A percentile compares a stretch with the other conserved stretches of the same genome.
Evolutionary conservation across 208 protist species (phyloP).

Genomic region (Porcisia hertigi): DNA sequence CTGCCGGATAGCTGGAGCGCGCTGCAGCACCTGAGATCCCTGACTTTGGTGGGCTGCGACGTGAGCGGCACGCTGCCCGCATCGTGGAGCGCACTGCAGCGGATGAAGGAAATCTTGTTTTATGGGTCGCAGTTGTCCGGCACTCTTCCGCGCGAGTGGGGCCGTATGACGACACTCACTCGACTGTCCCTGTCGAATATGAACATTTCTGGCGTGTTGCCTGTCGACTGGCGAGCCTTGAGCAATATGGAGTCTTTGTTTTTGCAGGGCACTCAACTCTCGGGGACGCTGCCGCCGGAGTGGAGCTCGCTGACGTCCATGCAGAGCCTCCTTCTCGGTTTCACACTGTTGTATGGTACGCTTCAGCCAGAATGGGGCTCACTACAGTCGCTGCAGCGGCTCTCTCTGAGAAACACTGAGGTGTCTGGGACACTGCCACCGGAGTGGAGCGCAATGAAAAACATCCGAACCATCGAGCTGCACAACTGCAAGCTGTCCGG

Average conservation of each 20-base stretch:
- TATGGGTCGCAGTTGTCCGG: not conserved
- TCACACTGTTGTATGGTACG: no score
- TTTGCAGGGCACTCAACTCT: not conserved
- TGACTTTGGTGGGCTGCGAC: not conserved
- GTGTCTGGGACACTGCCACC: slow-evolving; percentile 13
- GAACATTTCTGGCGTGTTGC: not conserved
- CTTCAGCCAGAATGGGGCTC: no score
- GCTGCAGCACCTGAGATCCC: not conserved
- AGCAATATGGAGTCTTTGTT: not conserved
- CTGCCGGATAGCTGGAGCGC: not conserved
- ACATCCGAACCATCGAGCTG: no score
- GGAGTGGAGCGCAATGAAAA: slow-evolving; percentile 6
- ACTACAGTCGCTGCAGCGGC: not conserved
- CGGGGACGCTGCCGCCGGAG: slow-evolving; percentile 10
- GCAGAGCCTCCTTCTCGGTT: no score
- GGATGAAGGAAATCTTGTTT: not conserved
- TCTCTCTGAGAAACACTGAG: not conserved
- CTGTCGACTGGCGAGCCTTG: not conserved
- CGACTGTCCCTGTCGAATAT: not conserved
- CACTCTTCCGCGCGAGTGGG: slow-evolving; percentile 2
- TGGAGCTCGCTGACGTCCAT: no score
- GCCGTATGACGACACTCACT: not conserved
- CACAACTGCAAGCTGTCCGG: not conserved
- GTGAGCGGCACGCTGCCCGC: slow-evolving; percentile 7
- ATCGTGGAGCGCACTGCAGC: not conserved